phyloP scores from a whole-genome alignment of 306 rosid genomes.

The Rosa multiflora region DNA sequence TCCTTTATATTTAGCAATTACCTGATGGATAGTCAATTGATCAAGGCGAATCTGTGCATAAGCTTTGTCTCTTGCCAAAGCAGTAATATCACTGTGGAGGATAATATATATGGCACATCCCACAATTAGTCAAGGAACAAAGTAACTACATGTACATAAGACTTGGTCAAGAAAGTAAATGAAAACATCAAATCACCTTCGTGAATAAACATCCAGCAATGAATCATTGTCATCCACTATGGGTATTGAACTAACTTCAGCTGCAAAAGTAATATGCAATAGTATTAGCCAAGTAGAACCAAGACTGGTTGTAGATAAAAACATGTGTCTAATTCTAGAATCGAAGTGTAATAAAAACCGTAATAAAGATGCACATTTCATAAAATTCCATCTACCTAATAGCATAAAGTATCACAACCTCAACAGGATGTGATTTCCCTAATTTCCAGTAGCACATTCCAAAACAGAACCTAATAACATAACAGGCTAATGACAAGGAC shows the following conservation, averaged over 20 bases:
- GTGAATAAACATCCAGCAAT: slow-evolving; percentile 74
- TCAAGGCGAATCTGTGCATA: slow-evolving; percentile 64
- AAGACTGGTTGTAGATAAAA: slow-evolving; percentile 15
- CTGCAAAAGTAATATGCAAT: slow-evolving; percentile 48
- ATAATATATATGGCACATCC: slow-evolving; percentile 13
- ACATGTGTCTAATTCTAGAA: slow-evolving; percentile 14
- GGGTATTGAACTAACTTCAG: slow-evolving; percentile 80
- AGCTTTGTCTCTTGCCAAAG: slow-evolving; percentile 85
- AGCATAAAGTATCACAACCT: background rate
- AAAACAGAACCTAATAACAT: background rate
- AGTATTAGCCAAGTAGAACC: slow-evolving; percentile 25
- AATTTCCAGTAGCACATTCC: background rate
- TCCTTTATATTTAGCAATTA: slow-evolving; percentile 25
- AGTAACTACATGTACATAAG: background rate
- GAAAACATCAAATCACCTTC: slow-evolving; percentile 48
- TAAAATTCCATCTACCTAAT: slow-evolving; percentile 5
- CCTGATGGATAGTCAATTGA: slow-evolving; percentile 77
- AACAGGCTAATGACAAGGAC: background rate
- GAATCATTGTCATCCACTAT: slow-evolving; percentile 75
- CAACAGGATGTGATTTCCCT: background rate
- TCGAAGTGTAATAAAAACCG: background rate
- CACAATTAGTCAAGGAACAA: slow-evolving; percentile 22
- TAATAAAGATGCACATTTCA: background rate
- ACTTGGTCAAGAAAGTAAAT: background rate
- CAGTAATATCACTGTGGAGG: slow-evolving; percentile 73